phyloP scores from a whole-genome alignment of 1,284 basidiomycete species.

The Pseudozyma sp. region DNA sequence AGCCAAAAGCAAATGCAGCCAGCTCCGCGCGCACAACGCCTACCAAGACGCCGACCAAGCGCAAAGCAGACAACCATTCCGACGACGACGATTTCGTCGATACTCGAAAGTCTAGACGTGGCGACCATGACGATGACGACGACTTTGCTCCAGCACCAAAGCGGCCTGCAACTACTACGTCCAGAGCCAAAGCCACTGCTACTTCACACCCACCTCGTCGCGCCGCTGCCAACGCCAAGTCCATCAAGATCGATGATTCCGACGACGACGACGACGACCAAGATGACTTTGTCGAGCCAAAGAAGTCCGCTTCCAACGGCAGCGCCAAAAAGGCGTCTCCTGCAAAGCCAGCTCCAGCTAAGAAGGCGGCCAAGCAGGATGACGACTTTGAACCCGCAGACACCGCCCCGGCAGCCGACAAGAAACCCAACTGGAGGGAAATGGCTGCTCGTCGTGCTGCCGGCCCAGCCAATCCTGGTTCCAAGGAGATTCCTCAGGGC shows the following conservation, averaged over 20 bases:
- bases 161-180: constrained; percentile 32
- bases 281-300: constrained; percentile 32
- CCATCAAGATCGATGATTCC: constrained; percentile 52
- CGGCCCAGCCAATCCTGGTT: constrained; percentile 80
- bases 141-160: constrained; percentile 56
- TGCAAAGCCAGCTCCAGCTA: constrained; percentile 15
- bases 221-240: constrained; percentile 21
- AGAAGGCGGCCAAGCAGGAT: constrained; percentile 8
- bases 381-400: constrained; percentile 22
- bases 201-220: constrained; percentile 11
- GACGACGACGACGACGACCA: constrained; percentile 23
- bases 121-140: constrained; percentile 47
- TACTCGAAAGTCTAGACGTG: neutral
- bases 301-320: constrained; percentile 53
- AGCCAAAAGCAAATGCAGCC: neutral
- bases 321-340: constrained; percentile 58
- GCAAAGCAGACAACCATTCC: constrained; percentile 25
- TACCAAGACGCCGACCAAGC: constrained; percentile 28
- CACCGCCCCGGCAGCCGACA: constrained; percentile 27
- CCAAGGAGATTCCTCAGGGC: constrained; percentile 84
- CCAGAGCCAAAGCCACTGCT: constrained; percentile 18
- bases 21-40: constrained; percentile 16
- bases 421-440: constrained; percentile 38
- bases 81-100: constrained; percentile 18
- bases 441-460: constrained; percentile 74